Evolutionary conservation across 2,329 filamentous ascomycete genomes (phyloP).

Genomic region (Penicillium sp.): DNA sequence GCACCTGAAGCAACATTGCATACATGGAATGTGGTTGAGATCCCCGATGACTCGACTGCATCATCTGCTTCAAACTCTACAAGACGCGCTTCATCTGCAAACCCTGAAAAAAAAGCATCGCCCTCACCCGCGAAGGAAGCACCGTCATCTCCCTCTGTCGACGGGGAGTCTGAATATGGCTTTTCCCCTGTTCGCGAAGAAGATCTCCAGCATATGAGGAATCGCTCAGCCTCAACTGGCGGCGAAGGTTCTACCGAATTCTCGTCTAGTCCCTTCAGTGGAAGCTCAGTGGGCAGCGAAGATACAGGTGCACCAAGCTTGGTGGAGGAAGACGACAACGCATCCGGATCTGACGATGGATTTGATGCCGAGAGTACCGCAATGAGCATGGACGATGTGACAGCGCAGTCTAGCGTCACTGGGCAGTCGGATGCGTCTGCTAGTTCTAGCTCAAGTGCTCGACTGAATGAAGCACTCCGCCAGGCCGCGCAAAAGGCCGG

Average conservation of each 20-base stretch:
- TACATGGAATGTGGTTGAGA: constrained; percentile 92
- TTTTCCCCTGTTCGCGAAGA: constrained; percentile 61
- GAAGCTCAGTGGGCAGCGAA: constrained; percentile 46
- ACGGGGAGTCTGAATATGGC: constrained; percentile 52
- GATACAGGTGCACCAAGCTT: constrained; percentile 38
- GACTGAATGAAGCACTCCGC: constrained; percentile 69
- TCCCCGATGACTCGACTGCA: constrained; percentile 76
- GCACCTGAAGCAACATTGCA: constrained; percentile 95
- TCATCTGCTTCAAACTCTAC: constrained; percentile 63
- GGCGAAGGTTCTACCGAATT: constrained; percentile 58
- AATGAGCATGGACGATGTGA: constrained; percentile 76
- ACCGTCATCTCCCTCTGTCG: constrained; percentile 57
- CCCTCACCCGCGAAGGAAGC: constrained; percentile 50
- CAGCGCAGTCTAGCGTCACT: constrained; percentile 61
- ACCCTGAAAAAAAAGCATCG: constrained; percentile 26
- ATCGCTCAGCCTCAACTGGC: constrained; percentile 18
- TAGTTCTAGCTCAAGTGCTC: constrained; percentile 61
- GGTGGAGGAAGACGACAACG: constrained; percentile 39
- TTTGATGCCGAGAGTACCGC: constrained; percentile 64
- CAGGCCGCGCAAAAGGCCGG: constrained; percentile 70
- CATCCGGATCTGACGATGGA: constrained; percentile 47
- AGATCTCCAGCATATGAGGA: constrained; percentile 56
- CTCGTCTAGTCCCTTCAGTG: constrained; percentile 74
- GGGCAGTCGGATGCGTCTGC: constrained; percentile 49
- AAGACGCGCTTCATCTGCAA: constrained; percentile 59